Evolutionary conservation across 768 basidiomycete genomes (phyloP).

Genomic region (Phylloporus sp.): DNA sequence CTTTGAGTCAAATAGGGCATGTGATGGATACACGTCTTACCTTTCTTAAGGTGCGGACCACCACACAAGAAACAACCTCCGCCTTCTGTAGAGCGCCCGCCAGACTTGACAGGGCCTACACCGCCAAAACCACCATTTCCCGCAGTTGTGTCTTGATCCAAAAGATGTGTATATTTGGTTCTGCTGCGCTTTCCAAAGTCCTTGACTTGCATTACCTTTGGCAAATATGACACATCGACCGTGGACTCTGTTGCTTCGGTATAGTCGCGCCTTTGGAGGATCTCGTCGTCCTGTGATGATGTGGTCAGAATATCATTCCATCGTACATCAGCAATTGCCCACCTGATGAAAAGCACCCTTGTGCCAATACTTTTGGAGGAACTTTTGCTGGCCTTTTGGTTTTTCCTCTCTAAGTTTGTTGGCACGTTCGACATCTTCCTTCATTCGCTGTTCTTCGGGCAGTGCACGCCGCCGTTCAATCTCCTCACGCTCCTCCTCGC

Average conservation of each 20-base stretch:
- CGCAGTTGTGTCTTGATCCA: constrained; percentile 89
- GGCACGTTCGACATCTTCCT: constrained; percentile 88
- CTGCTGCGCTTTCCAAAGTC: constrained; percentile 91
- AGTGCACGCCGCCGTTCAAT: constrained; percentile 86
- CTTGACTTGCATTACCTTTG: constrained; percentile 95
- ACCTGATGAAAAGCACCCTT: constrained; percentile 99
- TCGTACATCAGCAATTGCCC: constrained; percentile 15
- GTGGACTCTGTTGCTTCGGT: constrained; percentile 89
- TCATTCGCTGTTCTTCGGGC: constrained; percentile 89
- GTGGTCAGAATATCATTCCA: constrained; percentile 11
- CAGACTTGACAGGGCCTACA: constrained; percentile 46
- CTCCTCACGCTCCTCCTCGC: constrained; percentile 86
- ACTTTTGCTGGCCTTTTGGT: constrained; percentile 87
- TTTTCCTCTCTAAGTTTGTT: constrained; percentile 81
- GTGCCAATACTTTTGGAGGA: constrained; percentile 98
- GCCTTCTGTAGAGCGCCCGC: constrained; percentile 50
- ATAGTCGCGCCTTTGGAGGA: constrained; percentile 79
- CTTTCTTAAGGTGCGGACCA: constrained; percentile 90
- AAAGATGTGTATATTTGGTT: constrained; percentile 93
- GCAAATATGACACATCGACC: constrained; percentile 82
- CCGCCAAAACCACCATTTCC: constrained; percentile 65
- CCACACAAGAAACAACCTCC: constrained; percentile 92
- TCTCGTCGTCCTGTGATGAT: constrained; percentile 70
- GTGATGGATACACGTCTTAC: constrained; percentile 34
- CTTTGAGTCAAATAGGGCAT: constrained; percentile 5